phyloP scores from a whole-genome alignment of 108 stramenopile species.

The Cyclotella kingstonii region DNA sequence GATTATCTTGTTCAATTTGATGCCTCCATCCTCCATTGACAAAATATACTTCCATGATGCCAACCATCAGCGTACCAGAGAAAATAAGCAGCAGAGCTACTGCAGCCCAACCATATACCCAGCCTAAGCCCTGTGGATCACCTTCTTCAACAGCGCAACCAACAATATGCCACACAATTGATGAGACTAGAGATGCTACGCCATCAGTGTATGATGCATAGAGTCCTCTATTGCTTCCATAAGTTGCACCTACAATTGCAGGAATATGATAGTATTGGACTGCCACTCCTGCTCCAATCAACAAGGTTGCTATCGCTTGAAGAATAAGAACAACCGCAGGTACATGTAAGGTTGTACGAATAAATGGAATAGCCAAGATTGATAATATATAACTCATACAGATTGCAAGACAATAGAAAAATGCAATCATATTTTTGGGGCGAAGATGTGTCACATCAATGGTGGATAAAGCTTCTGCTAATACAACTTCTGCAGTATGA shows the following conservation, averaged over 20 bases:
- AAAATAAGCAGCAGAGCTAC: conserved; percentile 71
- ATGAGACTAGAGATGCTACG: conserved; percentile 64
- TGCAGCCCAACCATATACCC: conserved; percentile 86
- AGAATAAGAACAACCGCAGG: conserved; percentile 64
- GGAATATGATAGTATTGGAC: conserved; percentile 81
- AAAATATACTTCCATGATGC: conserved; percentile 80
- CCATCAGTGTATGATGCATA: conserved; percentile 77
- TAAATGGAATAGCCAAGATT: conserved; percentile 59
- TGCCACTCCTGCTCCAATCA: conserved; percentile 68
- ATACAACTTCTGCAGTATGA: background rate
- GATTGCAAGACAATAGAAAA: conserved; percentile 70
- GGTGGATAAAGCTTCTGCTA: background rate
- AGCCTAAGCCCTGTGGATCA: conserved; percentile 66
- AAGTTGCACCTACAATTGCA: conserved; percentile 67
- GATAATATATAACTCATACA: conserved; percentile 68
- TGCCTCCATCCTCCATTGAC: conserved; percentile 41
- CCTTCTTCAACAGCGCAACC: conserved; percentile 65
- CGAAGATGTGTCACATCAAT: conserved; percentile 26
- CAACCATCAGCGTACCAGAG: conserved; percentile 75
- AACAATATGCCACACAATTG: conserved; percentile 69
- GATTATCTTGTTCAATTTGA: conserved; percentile 9
- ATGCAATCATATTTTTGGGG: conserved; percentile 62
- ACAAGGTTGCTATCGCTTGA: conserved; percentile 58
- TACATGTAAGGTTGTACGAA: conserved; percentile 45
- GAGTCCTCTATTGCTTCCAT: conserved; percentile 71